Conservation (phyloP, 768 basidiomycete species). For the Tylopilus sp. region DNA sequence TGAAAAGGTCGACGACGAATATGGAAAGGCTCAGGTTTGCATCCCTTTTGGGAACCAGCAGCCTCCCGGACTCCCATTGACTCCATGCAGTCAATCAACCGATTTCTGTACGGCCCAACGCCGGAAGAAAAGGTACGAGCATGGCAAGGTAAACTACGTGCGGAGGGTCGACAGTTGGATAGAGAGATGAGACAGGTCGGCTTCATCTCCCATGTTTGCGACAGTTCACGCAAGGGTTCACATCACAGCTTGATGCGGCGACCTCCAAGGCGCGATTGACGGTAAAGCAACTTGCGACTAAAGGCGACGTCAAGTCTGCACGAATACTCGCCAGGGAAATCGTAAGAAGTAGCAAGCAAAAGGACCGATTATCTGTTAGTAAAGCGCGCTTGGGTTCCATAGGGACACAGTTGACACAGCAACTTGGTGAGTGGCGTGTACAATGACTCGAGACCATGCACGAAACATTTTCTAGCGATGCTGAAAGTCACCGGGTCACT, state of each 20-base stretch:
- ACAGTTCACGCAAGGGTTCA: constrained; percentile 13
- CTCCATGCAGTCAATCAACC: constrained; percentile 84
- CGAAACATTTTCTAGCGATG: constrained; percentile 60
- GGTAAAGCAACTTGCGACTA: constrained; percentile 85
- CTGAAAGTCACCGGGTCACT: constrained; percentile 95
- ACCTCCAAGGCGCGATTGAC: constrained; percentile 73
- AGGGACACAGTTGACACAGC: constrained; percentile 83
- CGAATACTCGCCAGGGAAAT: constrained; percentile 90
- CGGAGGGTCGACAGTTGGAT: constrained; percentile 80
- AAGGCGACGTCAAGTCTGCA: constrained; percentile 91
- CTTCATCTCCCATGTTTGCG: constrained; percentile 12
- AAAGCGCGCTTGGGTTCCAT: constrained; percentile 94
- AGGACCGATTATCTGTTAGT: constrained; percentile 84
- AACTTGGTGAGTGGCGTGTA: constrained; percentile 65
- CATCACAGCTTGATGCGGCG: constrained; percentile 69
- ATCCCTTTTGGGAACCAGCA: constrained; percentile 13
- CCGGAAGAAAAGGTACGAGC: constrained; percentile 89
- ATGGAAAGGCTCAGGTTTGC: neutral
- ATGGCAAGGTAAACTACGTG: constrained; percentile 87
- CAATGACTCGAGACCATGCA: neutral
- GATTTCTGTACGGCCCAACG: constrained; percentile 94
- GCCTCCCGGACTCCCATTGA: constrained; percentile 3
- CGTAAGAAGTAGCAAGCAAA: constrained; percentile 93
- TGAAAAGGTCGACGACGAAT: constrained; percentile 6
- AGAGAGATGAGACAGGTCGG: constrained; percentile 95